Evolutionary conservation across 179 eudicot species (phyloP).

Genomic region (Camellia oleifera): DNA sequence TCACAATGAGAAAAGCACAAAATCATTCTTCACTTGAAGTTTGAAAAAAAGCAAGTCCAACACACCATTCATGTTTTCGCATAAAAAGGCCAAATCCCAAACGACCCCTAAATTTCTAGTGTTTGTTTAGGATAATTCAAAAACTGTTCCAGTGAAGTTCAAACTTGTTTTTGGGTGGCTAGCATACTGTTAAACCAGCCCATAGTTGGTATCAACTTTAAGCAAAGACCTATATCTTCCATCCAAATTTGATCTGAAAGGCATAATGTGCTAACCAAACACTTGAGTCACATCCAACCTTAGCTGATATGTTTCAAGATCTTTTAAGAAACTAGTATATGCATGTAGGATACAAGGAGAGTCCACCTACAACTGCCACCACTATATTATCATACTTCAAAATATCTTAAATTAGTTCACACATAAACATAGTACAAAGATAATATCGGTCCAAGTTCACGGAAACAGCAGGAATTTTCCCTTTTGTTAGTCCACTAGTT

Average conservation of each 20-base stretch:
- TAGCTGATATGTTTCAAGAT: background rate
- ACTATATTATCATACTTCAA: background rate
- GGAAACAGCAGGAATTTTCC: background rate
- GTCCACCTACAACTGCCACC: background rate
- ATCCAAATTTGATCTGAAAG: background rate
- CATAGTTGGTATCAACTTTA: background rate
- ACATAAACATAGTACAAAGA: background rate
- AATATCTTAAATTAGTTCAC: background rate
- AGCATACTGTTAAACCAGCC: background rate
- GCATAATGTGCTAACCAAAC: background rate
- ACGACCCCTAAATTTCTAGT: background rate
- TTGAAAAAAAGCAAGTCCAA: too few species aligned
- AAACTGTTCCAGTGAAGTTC: background rate
- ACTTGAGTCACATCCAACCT: background rate
- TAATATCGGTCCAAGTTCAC: background rate
- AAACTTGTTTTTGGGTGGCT: background rate
- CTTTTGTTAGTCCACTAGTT: background rate
- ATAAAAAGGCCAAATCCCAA: too few species aligned
- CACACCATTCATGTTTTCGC: too few species aligned
- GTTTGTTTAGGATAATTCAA: background rate
- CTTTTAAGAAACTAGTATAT: background rate
- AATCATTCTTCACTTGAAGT: too few species aligned
- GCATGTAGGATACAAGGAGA: background rate
- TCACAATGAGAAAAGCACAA: background rate
- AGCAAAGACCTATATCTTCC: background rate